A percentile compares a stretch with the other conserved stretches of the same genome.
Conservation (phyloP, 2,329 filamentous ascomycete genomes). For the Penicillium psychrosexuale region DNA sequence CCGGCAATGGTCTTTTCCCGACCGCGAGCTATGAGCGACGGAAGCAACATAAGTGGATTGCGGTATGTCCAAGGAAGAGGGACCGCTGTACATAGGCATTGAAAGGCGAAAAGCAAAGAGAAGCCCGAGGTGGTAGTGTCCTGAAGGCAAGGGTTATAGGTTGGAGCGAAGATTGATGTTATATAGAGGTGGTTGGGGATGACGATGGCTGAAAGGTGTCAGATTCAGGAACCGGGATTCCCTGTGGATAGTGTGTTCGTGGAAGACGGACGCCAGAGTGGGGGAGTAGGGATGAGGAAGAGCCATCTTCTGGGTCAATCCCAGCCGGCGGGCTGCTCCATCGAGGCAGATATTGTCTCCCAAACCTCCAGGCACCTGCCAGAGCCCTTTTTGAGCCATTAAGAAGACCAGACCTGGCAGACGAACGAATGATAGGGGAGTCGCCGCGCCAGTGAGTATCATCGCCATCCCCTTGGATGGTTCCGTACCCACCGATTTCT, state of each 20-base stretch:
- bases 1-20: background rate
- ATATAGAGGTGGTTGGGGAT: background rate
- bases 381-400: constrained; percentile 29
- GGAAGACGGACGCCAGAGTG: constrained; percentile 5
- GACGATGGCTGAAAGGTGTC: constrained; percentile 1
- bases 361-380: constrained; percentile 24
- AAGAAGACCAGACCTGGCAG: constrained; percentile 18
- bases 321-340: constrained; percentile 22
- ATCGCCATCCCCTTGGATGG: constrained; percentile 23
- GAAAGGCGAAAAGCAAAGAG: background rate
- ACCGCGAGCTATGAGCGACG: background rate
- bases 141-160: background rate
- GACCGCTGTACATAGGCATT: constrained; percentile 16
- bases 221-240: background rate
- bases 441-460: background rate
- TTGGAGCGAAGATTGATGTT: background rate
- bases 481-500: constrained; percentile 25
- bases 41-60: background rate
- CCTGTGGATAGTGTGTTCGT: background rate
- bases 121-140: background rate
- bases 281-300: constrained; percentile 17
- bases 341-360: constrained; percentile 24
- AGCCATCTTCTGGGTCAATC: constrained; percentile 4
- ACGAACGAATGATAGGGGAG: background rate
- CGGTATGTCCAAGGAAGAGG: background rate